Percentiles rank a stretch among this genome's conserved stretches.
Conservation (phyloP, 352 stramenopile genomes). For the Pythium insidiosum region DNA sequence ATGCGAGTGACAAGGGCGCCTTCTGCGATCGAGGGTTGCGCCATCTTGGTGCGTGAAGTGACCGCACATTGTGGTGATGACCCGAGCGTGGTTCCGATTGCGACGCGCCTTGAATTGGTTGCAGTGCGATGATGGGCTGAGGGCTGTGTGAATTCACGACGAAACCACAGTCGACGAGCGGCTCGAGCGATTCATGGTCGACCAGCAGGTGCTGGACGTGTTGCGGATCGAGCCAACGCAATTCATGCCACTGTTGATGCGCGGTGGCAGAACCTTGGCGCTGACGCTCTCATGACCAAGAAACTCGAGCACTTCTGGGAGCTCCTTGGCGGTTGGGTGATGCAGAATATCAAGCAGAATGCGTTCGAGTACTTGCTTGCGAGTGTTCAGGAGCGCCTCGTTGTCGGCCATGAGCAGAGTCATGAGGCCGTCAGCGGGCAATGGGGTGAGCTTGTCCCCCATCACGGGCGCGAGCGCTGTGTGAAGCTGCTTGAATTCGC, state of each 20-base stretch:
- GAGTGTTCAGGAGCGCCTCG: constrained; percentile 46
- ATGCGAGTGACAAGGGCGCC: no score
- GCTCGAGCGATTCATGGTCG: constrained; percentile 19
- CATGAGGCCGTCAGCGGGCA: constrained; percentile 66
- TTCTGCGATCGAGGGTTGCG: no score
- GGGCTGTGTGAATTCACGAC: constrained; percentile 5
- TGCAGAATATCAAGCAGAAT: constrained; percentile 46
- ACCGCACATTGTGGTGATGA: no score
- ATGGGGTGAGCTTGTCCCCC: constrained; percentile 39
- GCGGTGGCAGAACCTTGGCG: constrained; percentile 35
- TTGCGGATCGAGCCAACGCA: constrained; percentile 69
- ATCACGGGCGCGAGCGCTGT: constrained; percentile 41
- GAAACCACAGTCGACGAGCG: constrained; percentile 23
- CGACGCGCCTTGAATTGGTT: no score
- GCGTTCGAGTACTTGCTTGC: constrained; percentile 50
- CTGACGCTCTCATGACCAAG: constrained; percentile 44
- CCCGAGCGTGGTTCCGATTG: no score
- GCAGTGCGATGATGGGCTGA: no score
- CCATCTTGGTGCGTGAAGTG: no score
- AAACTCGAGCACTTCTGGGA: constrained; percentile 58
- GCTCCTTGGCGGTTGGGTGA: constrained; percentile 52
- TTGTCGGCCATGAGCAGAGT: constrained; percentile 68
- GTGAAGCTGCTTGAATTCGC: constrained; percentile 72
- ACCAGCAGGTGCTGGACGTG: constrained; percentile 59
- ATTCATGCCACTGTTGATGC: constrained; percentile 35